Conservation (phyloP, 23 red algal genomes). For the Chondrus crispus region DNA sequence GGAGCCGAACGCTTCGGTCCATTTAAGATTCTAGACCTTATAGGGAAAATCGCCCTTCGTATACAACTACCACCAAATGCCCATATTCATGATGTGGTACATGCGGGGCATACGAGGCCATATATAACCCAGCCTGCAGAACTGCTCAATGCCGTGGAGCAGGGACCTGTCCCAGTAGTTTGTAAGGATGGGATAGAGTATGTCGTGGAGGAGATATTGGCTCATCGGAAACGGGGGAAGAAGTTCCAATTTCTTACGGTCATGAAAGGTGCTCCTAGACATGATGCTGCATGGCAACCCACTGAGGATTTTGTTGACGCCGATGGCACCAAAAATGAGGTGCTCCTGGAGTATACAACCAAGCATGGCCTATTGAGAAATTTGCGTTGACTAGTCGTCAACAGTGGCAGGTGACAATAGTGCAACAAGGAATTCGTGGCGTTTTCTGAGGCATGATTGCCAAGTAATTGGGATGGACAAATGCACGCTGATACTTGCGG, state of each 20-base stretch:
- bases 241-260: not conserved
- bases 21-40: not conserved
- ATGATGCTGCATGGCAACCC: constrained; percentile 4
- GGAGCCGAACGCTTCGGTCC: not conserved
- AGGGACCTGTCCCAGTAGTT: not conserved
- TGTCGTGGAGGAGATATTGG: not conserved
- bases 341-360: not conserved
- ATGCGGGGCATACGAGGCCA: not conserved
- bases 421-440: too few relatives aligned
- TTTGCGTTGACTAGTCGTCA: not conserved
- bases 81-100: not conserved
- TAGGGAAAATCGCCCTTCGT: not conserved
- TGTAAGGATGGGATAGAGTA: not conserved
- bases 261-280: not conserved
- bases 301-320: constrained; percentile 7
- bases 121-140: not conserved
- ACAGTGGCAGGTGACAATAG: too few relatives aligned
- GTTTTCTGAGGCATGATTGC: too few relatives aligned
- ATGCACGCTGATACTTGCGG: too few relatives aligned
- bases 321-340: not conserved
- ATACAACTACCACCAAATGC: not conserved
- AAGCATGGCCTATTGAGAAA: not conserved
- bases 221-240: not conserved
- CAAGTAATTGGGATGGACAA: too few relatives aligned
- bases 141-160: not conserved